A percentile compares a stretch with the other conserved stretches of the same genome.
Conservation (phyloP, 2,329 filamentous ascomycete genomes). For the Sporothrix mexicana region DNA sequence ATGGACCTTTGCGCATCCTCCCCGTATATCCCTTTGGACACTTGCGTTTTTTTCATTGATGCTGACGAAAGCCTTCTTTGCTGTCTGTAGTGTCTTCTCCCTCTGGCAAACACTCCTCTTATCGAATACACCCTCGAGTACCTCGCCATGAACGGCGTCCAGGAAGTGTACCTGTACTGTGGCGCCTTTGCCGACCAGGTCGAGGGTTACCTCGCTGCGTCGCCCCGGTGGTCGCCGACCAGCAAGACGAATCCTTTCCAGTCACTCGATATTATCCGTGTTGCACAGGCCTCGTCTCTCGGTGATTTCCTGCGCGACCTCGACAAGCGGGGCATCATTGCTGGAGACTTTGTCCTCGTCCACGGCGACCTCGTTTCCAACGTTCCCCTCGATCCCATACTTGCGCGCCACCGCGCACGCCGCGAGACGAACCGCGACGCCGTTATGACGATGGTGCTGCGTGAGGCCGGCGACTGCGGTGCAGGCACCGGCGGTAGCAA, state of each 20-base stretch:
- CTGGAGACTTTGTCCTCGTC: conserved; percentile 89
- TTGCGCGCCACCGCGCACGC: conserved; percentile 80
- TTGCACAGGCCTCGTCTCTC: conserved; percentile 79
- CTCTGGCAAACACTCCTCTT: conserved; percentile 88
- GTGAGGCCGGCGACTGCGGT: conserved; percentile 70
- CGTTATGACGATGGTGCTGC: conserved; percentile 95
- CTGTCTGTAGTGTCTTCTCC: conserved; percentile 77
- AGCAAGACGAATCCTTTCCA: conserved; percentile 70
- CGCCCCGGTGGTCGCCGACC: conserved; percentile 69
- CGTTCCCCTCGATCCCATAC: conserved; percentile 77
- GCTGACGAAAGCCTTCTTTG: background rate
- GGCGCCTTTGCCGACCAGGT: conserved; percentile 85
- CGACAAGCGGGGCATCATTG: conserved; percentile 82
- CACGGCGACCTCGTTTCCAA: conserved; percentile 94
- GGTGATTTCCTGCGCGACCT: conserved; percentile 95
- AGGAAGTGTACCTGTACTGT: conserved; percentile 91
- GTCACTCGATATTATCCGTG: conserved; percentile 81
- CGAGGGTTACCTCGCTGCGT: conserved; percentile 82
- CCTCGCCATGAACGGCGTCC: conserved; percentile 91
- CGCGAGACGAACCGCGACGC: conserved; percentile 86
- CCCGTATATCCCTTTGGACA: background rate
- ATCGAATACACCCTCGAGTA: conserved; percentile 99
- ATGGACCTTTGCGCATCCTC: conserved; percentile 43
- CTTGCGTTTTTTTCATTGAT: background rate
- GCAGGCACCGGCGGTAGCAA: conserved; percentile 67